Percentiles rank a stretch among this genome's conserved stretches.
Evolutionary conservation across 768 basidiomycete species (phyloP).

Genomic region (Naganishia vaughanmartiniae): DNA sequence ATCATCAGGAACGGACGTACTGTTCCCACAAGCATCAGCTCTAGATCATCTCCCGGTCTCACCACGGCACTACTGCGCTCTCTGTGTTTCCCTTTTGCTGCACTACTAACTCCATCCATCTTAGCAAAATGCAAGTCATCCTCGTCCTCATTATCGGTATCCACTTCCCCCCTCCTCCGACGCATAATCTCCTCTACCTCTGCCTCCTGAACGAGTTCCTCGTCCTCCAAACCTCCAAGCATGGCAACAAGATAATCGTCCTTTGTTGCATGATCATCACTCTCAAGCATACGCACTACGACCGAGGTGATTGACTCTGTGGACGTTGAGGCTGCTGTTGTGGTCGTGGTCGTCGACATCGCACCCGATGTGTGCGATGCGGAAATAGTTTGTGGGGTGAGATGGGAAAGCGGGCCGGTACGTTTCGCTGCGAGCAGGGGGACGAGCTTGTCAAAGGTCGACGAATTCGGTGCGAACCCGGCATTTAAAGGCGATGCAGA

Average conservation of each 20-base stretch:
- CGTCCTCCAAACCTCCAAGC: constrained; percentile 27
- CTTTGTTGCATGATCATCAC: not conserved
- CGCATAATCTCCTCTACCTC: constrained; percentile 24
- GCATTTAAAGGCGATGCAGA: constrained; percentile 20
- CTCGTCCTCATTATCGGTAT: constrained; percentile 14
- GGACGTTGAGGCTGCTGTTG: not conserved
- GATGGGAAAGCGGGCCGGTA: not conserved
- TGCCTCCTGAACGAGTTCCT: constrained; percentile 10
- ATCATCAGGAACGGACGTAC: constrained; percentile 6
- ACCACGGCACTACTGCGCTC: not conserved
- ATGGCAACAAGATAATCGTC: constrained; percentile 26
- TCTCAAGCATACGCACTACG: constrained; percentile 22
- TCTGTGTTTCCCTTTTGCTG: not conserved
- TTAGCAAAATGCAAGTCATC: not conserved
- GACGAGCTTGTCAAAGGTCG: constrained; percentile 25
- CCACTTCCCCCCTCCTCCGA: not conserved
- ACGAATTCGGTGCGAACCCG: constrained; percentile 15
- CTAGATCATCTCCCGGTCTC: constrained; percentile 37
- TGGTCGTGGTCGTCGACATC: no score
- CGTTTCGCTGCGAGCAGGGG: constrained; percentile 5
- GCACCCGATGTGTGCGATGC: not conserved
- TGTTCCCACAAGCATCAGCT: constrained; percentile 48
- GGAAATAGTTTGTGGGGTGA: not conserved
- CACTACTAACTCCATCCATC: not conserved
- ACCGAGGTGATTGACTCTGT: constrained; percentile 20